phyloP scores from a whole-genome alignment of 1,139 yeast genomes.

The Pichiaceae sp. region DNA sequence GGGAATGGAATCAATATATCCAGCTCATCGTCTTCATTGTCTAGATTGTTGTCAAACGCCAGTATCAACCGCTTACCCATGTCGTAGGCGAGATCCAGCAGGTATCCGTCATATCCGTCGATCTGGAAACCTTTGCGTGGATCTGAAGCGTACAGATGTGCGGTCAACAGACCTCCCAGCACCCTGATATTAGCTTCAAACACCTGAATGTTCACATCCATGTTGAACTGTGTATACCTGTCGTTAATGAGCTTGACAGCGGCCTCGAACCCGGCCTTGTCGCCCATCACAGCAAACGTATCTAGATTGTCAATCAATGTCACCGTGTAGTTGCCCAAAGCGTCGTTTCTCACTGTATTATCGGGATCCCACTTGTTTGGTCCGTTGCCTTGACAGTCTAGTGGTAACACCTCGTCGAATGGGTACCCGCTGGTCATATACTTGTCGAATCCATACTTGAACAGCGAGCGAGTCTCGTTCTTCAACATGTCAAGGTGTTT shows the following conservation, averaged over 20 bases:
- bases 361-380: constrained; percentile 46
- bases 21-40: constrained; percentile 27
- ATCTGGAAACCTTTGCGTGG: constrained; percentile 36
- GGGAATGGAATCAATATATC: constrained; percentile 50
- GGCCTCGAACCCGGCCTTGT: constrained; percentile 43
- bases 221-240: constrained; percentile 38
- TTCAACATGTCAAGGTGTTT: constrained; percentile 38
- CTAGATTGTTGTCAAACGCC: constrained; percentile 44
- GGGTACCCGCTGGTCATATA: constrained; percentile 73
- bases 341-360: constrained; percentile 68
- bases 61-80: constrained; percentile 60
- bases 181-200: constrained; percentile 79
- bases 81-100: constrained; percentile 61
- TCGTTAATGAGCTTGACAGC: constrained; percentile 41
- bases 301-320: constrained; percentile 77
- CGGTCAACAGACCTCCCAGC: constrained; percentile 69
- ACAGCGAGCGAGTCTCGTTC: constrained; percentile 46
- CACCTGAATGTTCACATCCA: constrained; percentile 71
- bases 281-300: constrained; percentile 65
- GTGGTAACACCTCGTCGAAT: constrained; percentile 71
- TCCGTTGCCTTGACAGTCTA: constrained; percentile 61
- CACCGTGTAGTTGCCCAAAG: constrained; percentile 72
- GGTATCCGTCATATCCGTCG: constrained; percentile 54
- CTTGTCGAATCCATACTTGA: constrained; percentile 70
- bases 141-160: constrained; percentile 68